Conservation (phyloP, 768 basidiomycete genomes). For the Boletellus ananiceps region DNA sequence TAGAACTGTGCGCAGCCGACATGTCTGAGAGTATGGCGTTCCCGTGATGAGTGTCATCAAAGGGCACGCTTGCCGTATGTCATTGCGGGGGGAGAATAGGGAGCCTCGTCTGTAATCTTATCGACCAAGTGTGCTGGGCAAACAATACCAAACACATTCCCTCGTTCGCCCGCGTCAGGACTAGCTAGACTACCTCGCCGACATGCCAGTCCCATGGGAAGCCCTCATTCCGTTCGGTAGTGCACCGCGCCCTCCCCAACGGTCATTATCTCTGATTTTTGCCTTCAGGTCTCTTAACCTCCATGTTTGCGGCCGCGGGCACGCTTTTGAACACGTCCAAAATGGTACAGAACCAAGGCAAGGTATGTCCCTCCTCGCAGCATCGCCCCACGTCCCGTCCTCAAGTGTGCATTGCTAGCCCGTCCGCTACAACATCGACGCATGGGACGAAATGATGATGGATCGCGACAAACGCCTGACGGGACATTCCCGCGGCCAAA, state of each 20-base stretch:
- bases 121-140: slow-evolving; percentile 1
- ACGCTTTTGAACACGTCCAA: slow-evolving; percentile 79
- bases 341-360: slow-evolving; percentile 82
- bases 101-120: not conserved
- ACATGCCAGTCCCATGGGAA: slow-evolving; percentile 96
- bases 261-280: slow-evolving; percentile 5
- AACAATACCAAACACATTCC: slow-evolving; percentile 20
- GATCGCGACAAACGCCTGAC: slow-evolving; percentile 83
- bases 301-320: slow-evolving; percentile 88
- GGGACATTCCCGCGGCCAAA: slow-evolving; percentile 81
- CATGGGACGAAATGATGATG: slow-evolving; percentile 98
- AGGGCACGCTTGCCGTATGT: too few relatives aligned
- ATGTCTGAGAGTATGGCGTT: slow-evolving; percentile 14
- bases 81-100: too few relatives aligned
- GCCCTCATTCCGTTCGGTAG: slow-evolving; percentile 93
- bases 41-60: not conserved
- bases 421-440: slow-evolving; percentile 77
- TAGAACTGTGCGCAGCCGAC: slow-evolving; percentile 26
- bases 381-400: not conserved
- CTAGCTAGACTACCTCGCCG: slow-evolving; percentile 14
- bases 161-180: not conserved
- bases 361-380: slow-evolving; percentile 45
- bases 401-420: slow-evolving; percentile 45
- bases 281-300: slow-evolving; percentile 69
- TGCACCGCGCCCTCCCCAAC: too few relatives aligned